phyloP scores from a whole-genome alignment of 2,329 filamentous ascomycete genomes.

The Microsporum canis region DNA sequence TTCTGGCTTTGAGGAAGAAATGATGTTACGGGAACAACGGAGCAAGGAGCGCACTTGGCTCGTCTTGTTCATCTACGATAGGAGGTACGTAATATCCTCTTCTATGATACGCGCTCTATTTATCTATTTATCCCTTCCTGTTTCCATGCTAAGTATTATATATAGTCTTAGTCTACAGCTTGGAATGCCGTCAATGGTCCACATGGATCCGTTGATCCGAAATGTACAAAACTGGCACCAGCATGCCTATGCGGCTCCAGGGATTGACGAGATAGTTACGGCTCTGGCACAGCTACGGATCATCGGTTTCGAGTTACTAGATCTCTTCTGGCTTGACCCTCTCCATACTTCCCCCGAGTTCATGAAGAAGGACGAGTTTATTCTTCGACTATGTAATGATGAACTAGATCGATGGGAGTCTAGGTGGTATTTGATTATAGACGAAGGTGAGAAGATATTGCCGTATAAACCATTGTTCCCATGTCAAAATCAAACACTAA shows the following conservation, averaged over 20 bases:
- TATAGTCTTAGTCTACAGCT: slow-evolving; percentile 32
- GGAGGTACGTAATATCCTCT: slow-evolving; percentile 22
- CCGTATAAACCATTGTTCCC: background rate
- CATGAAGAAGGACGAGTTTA: slow-evolving; percentile 13
- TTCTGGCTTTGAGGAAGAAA: slow-evolving; percentile 8
- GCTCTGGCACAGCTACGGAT: slow-evolving; percentile 30
- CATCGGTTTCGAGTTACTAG: slow-evolving; percentile 27
- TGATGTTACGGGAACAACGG: slow-evolving; percentile 20
- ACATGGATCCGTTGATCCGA: slow-evolving; percentile 28
- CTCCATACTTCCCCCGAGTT: slow-evolving; percentile 10
- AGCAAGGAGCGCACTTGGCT: slow-evolving; percentile 32
- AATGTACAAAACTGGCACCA: slow-evolving; percentile 29
- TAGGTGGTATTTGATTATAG: slow-evolving; percentile 15
- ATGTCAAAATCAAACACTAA: background rate
- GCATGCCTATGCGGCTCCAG: slow-evolving; percentile 21
- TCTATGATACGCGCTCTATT: background rate
- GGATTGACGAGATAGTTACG: slow-evolving; percentile 26
- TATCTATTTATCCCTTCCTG: background rate
- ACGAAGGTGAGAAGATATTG: slow-evolving; percentile 11
- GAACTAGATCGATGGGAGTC: slow-evolving; percentile 16
- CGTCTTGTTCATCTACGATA: slow-evolving; percentile 32
- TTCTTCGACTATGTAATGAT: slow-evolving; percentile 14
- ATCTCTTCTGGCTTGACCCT: slow-evolving; percentile 17
- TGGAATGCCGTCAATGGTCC: slow-evolving; percentile 36
- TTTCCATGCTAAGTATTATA: background rate